Evolutionary conservation across 495 filamentous ascomycete species (phyloP), one percentile per base, ranked within the genome.

Genomic region (Xylaria curta): DNA sequence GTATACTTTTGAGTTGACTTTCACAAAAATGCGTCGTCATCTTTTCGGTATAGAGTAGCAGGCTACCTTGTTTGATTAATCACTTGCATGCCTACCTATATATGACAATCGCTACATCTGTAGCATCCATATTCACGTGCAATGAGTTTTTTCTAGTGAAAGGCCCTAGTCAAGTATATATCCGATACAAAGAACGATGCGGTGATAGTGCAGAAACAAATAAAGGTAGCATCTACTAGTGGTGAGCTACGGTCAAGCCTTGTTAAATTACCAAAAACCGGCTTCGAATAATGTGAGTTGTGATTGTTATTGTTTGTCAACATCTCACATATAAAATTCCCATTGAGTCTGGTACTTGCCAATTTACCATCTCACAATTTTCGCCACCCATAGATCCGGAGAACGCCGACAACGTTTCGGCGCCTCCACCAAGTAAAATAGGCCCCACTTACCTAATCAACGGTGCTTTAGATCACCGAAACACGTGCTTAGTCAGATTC

Each of bases 401-500:
- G 17, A 6, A 46, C 13, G 42, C 42, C 42, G 42, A 46, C 15
- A 46, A n/a, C 46, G 15, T 15, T n/a, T 6, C 46, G 4, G 36
- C 6, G 3, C 28, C 28, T 31, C 1, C 28, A 8, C 6, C 4
- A 36, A 36, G 46, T n/a, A 51, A 5, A 51, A 51, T 51, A 21
- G 8, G 2, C 49, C n/a, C 49, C 53, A 56, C 53, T 17, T 56
- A 31, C 26, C 53, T 2, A 13, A 6, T 3, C 53, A 31, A 31
- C 53, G 17, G 53, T 56, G 53, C 47, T 56, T 56, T 56, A 17
- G 4, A 56, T 56, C 26, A 1, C 21, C 13, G 4, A 17, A 12
- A 13, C 24, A 31, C 53, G 13, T 31, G 53, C 53, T 56, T 56
- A 56, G 53, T 56, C 53, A 56, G 26, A 56, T 56, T 38, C 36